Conservation (phyloP, 768 basidiomycete genomes). For the Ramaria sp. region DNA sequence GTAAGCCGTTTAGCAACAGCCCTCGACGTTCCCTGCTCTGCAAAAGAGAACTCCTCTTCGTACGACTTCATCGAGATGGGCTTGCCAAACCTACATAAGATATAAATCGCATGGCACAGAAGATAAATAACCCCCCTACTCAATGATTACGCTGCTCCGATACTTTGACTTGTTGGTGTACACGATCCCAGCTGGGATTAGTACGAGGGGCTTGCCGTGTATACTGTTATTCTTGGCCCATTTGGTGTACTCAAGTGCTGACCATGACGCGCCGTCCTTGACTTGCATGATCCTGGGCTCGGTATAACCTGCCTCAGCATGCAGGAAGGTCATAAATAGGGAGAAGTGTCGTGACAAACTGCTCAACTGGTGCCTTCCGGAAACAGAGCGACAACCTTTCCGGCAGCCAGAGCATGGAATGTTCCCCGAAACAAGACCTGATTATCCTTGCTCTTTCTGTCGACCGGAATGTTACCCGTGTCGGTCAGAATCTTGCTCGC, state of each 20-base stretch:
- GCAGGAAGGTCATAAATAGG: neutral
- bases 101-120: slow-evolving; percentile 9
- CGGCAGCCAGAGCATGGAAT: slow-evolving; percentile 71
- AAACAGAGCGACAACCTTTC: slow-evolving; percentile 83
- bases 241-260: slow-evolving; percentile 83
- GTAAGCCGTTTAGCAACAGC: slow-evolving; percentile 83
- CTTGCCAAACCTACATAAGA: slow-evolving; percentile 54
- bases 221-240: slow-evolving; percentile 55
- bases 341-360: neutral
- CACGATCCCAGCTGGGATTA: slow-evolving; percentile 81
- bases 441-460: slow-evolving; percentile 88
- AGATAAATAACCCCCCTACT: slow-evolving; percentile 16
- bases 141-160: slow-evolving; percentile 64
- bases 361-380: slow-evolving; percentile 70
- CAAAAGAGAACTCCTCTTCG: slow-evolving; percentile 66
- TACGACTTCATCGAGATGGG: slow-evolving; percentile 71
- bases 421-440: slow-evolving; percentile 82
- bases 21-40: slow-evolving; percentile 54
- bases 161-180: slow-evolving; percentile 97
- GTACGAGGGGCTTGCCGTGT: slow-evolving; percentile 37
- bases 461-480: slow-evolving; percentile 97
- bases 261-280: slow-evolving; percentile 92
- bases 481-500: slow-evolving; percentile 65
- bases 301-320: slow-evolving; percentile 41
- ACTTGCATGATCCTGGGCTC: slow-evolving; percentile 69